A percentile compares a stretch with the other conserved stretches of the same genome.
Conservation (phyloP, 225 moss, liverwort and hornwort genomes). For the Ulota crispa region DNA sequence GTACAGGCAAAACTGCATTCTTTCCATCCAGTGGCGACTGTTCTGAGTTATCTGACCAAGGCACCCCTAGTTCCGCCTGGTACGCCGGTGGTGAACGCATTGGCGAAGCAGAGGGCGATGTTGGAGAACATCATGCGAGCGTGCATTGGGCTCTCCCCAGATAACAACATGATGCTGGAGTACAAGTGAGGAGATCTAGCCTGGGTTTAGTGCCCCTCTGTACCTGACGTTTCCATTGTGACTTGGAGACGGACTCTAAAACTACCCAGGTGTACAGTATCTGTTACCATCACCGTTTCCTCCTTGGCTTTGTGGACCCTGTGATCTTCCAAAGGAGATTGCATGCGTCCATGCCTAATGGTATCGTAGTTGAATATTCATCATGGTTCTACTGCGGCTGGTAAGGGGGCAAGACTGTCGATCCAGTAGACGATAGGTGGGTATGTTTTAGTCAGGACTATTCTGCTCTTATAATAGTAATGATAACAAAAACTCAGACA, state of each 20-base stretch:
- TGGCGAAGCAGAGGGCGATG: conserved; percentile 98
- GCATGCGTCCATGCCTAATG: conserved; percentile 14
- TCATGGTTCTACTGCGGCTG: conserved; percentile 2
- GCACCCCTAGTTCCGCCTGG: conserved; percentile 88
- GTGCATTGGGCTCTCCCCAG: conserved; percentile 91
- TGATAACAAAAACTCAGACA: too few relatives aligned
- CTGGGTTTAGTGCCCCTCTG: neutral
- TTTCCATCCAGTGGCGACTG: conserved; percentile 84
- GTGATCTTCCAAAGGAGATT: conserved; percentile 22
- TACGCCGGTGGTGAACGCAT: conserved; percentile 89
- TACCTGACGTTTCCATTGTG: conserved; percentile 14
- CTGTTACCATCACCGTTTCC: conserved; percentile 3
- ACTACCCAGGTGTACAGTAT: conserved; percentile 26
- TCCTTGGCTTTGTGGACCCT: conserved; percentile 2
- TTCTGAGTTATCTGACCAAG: conserved; percentile 90
- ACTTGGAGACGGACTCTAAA: conserved; percentile 15
- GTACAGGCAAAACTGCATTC: conserved; percentile 81
- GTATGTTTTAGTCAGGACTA: conserved; percentile 28
- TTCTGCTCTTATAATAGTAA: conserved; percentile 18
- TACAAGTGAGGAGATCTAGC: conserved; percentile 56
- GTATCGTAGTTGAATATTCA: conserved; percentile 1
- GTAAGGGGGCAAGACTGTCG: conserved; percentile 41
- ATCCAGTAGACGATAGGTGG: conserved; percentile 45
- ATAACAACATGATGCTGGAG: conserved; percentile 99
- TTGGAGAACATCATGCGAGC: conserved; percentile 98